Conservation (phyloP, 208 protist genomes). For the Herpetomonas muscarum region DNA sequence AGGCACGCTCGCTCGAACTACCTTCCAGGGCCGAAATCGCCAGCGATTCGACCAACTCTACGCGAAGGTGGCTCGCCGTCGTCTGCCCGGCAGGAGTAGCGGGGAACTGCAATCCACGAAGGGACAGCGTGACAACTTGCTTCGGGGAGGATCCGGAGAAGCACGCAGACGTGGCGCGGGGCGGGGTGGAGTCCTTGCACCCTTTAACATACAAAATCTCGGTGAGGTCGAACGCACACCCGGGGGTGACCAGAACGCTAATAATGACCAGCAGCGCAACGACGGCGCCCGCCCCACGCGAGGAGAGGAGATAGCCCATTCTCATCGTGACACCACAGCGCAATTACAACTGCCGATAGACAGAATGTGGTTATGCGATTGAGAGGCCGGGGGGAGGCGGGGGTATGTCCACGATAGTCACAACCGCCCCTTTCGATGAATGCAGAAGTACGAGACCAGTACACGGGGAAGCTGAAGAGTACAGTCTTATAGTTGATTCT, state of each 20-base stretch:
- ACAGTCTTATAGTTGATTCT: too few relatives aligned
- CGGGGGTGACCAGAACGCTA: background rate
- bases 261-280: background rate
- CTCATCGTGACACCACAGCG: too few relatives aligned
- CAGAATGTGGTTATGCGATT: too few relatives aligned
- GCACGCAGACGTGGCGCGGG: slow-evolving; percentile 41
- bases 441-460: too few relatives aligned
- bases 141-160: slow-evolving; percentile 21
- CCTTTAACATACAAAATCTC: slow-evolving; percentile 57
- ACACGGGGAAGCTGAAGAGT: too few relatives aligned
- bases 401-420: too few relatives aligned
- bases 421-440: too few relatives aligned
- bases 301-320: too few relatives aligned
- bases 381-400: too few relatives aligned
- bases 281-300: background rate
- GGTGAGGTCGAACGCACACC: background rate
- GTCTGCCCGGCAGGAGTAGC: background rate
- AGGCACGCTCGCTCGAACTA: background rate
- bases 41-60: slow-evolving; percentile 11
- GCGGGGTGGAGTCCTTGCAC: slow-evolving; percentile 26
- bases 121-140: slow-evolving; percentile 20
- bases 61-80: background rate
- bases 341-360: too few relatives aligned
- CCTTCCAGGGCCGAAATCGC: background rate
- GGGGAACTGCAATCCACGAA: slow-evolving; percentile 58